Evolutionary conservation across 164 flowering plant species (phyloP).

Genomic region (Taxillus chinensis): DNA sequence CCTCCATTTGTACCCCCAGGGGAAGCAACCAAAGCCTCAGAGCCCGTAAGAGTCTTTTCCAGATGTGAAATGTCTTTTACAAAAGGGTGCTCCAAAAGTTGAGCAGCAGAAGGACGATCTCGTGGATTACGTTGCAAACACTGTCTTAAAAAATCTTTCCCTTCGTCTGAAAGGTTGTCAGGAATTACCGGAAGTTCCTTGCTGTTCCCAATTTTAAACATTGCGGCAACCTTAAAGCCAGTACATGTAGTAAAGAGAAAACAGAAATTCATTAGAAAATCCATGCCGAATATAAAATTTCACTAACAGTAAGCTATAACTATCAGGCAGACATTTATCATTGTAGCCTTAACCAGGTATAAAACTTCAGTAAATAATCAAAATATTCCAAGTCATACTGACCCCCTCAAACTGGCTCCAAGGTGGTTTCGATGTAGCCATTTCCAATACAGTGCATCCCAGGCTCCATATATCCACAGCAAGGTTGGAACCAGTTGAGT

Average conservation of each 20-base stretch:
- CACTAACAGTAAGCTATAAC: neutral
- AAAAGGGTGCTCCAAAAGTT: constrained; percentile 86
- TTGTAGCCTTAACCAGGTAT: neutral
- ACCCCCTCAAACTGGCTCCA: constrained; percentile 91
- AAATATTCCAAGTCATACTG: constrained; percentile 14
- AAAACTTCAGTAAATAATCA: neutral
- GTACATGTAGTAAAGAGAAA: constrained; percentile 12
- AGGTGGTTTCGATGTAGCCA: constrained; percentile 93
- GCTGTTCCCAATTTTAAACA: constrained; percentile 94
- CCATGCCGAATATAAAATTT: neutral
- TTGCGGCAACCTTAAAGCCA: constrained; percentile 61
- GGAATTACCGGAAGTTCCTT: constrained; percentile 91
- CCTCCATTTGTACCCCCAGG: constrained; percentile 28
- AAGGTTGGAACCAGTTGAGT: constrained; percentile 65
- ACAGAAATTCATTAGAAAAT: neutral
- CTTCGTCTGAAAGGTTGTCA: constrained; percentile 77
- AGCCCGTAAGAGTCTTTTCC: constrained; percentile 33
- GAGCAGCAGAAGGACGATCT: constrained; percentile 71
- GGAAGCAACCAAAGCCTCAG: constrained; percentile 41
- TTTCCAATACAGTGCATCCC: constrained; percentile 89
- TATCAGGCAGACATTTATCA: neutral
- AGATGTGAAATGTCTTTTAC: constrained; percentile 65
- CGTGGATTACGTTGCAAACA: constrained; percentile 81
- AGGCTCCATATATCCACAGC: constrained; percentile 95
- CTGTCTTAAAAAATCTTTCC: constrained; percentile 66